Conservation (phyloP, 441 rosid species). For the Aquilaria agallochum region DNA sequence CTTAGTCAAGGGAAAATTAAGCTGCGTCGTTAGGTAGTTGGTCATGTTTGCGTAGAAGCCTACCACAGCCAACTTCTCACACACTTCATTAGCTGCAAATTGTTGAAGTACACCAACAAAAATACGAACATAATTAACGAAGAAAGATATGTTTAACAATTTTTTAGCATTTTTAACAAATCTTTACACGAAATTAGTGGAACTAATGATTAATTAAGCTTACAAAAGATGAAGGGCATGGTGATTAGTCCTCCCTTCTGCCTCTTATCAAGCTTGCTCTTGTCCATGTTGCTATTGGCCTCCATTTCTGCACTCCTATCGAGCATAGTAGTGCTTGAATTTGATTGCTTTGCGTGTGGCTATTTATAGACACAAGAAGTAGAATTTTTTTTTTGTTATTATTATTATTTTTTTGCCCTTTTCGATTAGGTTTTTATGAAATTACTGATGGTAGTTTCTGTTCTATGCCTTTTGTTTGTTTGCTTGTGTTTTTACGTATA, state of each 20-base stretch:
- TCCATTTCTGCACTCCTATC: constrained; percentile 30
- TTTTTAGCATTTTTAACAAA: not conserved
- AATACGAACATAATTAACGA: constrained; percentile 1
- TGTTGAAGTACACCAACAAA: not conserved
- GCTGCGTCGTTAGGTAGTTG: constrained; percentile 76
- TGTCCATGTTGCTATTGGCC: constrained; percentile 15
- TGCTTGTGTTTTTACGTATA: no score
- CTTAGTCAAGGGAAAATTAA: constrained; percentile 84
- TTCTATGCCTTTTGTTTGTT: no score
- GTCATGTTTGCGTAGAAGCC: constrained; percentile 86
- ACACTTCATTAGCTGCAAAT: constrained; percentile 68
- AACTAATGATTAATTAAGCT: not conserved
- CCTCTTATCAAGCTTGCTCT: constrained; percentile 28
- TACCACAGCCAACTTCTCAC: constrained; percentile 89
- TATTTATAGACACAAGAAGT: constrained; percentile 3
- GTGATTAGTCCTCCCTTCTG: constrained; percentile 74
- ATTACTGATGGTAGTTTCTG: no score
- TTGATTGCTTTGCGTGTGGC: not conserved
- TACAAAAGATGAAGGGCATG: constrained; percentile 96
- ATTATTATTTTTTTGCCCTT: no score
- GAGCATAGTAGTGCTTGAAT: not conserved
- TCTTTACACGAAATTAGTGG: not conserved
- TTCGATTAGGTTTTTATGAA: no score
- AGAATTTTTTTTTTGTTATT: not conserved
- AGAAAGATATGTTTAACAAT: not conserved